Percentiles rank a stretch among this genome's conserved stretches.
Conservation (phyloP, 75 land plant species). For the Cunninghamia lanceolata region DNA sequence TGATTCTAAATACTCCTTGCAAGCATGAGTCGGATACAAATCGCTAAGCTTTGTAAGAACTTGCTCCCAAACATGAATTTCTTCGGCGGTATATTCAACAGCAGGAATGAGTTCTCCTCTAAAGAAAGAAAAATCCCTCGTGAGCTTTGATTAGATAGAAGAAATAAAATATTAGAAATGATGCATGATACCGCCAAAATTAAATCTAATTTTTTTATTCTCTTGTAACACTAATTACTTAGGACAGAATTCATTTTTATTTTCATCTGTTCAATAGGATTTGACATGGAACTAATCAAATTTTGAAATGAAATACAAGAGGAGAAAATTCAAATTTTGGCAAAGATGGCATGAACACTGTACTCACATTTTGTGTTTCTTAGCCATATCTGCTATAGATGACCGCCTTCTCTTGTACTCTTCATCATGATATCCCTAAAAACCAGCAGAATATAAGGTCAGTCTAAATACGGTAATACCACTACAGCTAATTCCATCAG, state of each 20-base stretch:
- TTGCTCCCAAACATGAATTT: slow-evolving; percentile 23
- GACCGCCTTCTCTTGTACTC: slow-evolving; percentile 26
- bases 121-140: neutral
- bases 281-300: neutral
- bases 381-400: slow-evolving; percentile 20
- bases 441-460: neutral
- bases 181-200: neutral
- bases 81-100: slow-evolving; percentile 20
- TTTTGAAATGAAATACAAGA: neutral
- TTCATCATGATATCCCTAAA: slow-evolving; percentile 24
- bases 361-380: slow-evolving; percentile 21
- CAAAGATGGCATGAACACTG: neutral
- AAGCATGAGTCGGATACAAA: slow-evolving; percentile 28
- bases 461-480: neutral
- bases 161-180: neutral
- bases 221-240: neutral
- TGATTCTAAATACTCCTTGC: slow-evolving; percentile 23
- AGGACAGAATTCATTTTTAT: neutral
- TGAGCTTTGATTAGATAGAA: neutral
- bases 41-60: slow-evolving; percentile 17
- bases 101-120: slow-evolving; percentile 29
- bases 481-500: neutral
- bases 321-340: neutral
- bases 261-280: neutral
- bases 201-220: neutral